Evolutionary conservation across 2,329 filamentous ascomycete species (phyloP).

Genomic region (Ascochyta rabiei): DNA sequence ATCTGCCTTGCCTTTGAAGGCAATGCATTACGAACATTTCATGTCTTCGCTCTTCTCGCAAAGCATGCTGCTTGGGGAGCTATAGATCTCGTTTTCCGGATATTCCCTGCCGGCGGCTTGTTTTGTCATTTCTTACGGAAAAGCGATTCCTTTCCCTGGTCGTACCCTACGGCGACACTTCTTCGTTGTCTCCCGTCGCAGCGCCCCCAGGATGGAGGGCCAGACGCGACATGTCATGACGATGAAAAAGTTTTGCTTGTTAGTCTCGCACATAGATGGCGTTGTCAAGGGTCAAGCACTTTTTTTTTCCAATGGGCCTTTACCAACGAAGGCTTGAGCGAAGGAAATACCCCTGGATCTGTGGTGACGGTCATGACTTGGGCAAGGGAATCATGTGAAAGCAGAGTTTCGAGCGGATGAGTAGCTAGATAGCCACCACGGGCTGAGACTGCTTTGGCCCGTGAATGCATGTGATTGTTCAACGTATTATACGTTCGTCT

Average conservation of each 20-base stretch:
- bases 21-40: constrained; percentile 49
- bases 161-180: constrained; percentile 37
- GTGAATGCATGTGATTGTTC: constrained; percentile 37
- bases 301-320: constrained; percentile 37
- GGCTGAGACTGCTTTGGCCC: constrained; percentile 27
- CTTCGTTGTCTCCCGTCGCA: constrained; percentile 40
- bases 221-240: constrained; percentile 36
- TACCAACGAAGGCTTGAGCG: constrained; percentile 32
- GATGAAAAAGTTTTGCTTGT: constrained; percentile 42
- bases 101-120: constrained; percentile 44
- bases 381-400: constrained; percentile 48
- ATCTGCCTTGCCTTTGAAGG: constrained; percentile 37
- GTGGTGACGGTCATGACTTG: constrained; percentile 42
- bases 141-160: constrained; percentile 50
- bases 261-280: constrained; percentile 48
- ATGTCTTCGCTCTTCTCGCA: constrained; percentile 46
- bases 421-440: constrained; percentile 42
- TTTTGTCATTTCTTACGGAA: constrained; percentile 42
- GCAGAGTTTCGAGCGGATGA: constrained; percentile 42
- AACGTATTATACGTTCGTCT: not conserved
- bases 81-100: constrained; percentile 50
- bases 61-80: constrained; percentile 50
- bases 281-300: constrained; percentile 42
- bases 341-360: constrained; percentile 45
- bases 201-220: constrained; percentile 33